Percentiles rank a stretch among this genome's conserved stretches.
phyloP scores from a whole-genome alignment of 2,329 filamentous ascomycete species.

The Gaeumannomyces tritici region DNA sequence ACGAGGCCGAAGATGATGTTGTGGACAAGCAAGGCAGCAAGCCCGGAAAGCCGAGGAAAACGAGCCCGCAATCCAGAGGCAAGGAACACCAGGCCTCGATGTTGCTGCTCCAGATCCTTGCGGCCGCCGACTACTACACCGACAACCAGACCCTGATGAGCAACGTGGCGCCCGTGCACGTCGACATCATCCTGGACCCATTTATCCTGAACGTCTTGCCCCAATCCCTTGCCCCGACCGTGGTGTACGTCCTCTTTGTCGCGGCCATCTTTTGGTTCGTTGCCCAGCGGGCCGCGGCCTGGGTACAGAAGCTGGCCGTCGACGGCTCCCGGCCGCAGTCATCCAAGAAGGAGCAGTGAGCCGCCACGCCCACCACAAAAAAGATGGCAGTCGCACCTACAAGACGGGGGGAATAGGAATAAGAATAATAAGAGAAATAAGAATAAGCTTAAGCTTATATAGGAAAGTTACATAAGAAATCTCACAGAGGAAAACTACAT shows the following conservation, averaged over 20 bases:
- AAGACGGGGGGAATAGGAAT: too few species aligned
- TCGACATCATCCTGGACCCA: conserved; percentile 80
- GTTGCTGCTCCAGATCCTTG: conserved; percentile 63
- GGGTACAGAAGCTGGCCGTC: conserved; percentile 13
- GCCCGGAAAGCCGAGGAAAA: background rate
- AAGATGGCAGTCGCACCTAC: too few species aligned
- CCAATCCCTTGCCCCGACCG: conserved; percentile 63
- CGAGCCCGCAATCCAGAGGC: background rate
- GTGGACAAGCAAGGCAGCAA: background rate
- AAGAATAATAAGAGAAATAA: too few species aligned
- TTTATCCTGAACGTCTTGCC: conserved; percentile 75
- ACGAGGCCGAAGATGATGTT: background rate
- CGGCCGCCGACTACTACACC: conserved; percentile 80
- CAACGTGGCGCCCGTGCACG: conserved; percentile 60
- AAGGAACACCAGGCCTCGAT: conserved; percentile 30
- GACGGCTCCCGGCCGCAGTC: background rate
- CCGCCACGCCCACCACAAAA: too few species aligned
- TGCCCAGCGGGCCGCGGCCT: conserved; percentile 24
- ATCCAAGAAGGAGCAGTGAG: conserved; percentile 4
- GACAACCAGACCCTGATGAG: conserved; percentile 66
- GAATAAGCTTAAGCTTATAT: too few species aligned
- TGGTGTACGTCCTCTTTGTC: conserved; percentile 56
- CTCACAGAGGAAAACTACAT: too few species aligned
- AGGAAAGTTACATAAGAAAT: too few species aligned
- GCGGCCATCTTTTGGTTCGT: conserved; percentile 36